Conservation (phyloP, 441 rosid genomes). For the Francoa sonchifolia region DNA sequence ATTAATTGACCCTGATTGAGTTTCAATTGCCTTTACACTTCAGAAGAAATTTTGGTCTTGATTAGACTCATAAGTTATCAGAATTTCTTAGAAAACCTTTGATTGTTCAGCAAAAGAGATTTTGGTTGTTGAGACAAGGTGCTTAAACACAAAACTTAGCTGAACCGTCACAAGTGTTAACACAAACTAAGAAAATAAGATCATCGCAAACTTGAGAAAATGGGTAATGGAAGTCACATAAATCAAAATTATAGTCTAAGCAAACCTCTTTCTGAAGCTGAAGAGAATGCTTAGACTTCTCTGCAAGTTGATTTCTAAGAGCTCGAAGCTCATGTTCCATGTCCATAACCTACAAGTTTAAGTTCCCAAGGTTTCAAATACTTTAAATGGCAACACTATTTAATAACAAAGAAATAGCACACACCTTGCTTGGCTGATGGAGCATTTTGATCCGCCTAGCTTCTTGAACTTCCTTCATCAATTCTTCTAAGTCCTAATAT, state of each 20-base stretch:
- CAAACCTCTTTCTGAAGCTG: constrained; percentile 71
- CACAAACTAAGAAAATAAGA: too few species aligned
- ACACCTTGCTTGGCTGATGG: constrained; percentile 96
- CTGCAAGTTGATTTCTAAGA: constrained; percentile 72
- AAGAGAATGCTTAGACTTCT: constrained; percentile 72
- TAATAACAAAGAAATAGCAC: constrained; percentile 6
- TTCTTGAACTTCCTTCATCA: constrained; percentile 97
- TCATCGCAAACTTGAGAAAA: neutral
- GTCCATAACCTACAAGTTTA: constrained; percentile 75
- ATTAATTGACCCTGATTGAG: too few species aligned
- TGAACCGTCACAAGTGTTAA: too few species aligned
- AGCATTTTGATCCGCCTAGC: constrained; percentile 97
- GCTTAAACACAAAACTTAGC: too few species aligned
- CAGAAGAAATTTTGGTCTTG: too few species aligned
- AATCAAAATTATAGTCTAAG: constrained; percentile 5
- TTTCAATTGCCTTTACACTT: too few species aligned
- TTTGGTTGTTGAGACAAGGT: too few species aligned
- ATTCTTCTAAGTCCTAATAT: constrained; percentile 70
- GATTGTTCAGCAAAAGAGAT: too few species aligned
- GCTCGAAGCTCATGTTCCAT: constrained; percentile 93
- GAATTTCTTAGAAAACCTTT: too few species aligned
- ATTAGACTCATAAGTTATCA: too few species aligned
- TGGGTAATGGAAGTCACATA: neutral
- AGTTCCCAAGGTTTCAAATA: constrained; percentile 3
- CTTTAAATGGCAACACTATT: neutral